Conservation (phyloP, 2,329 filamentous ascomycete genomes). For the Colletotrichum paranaense region DNA sequence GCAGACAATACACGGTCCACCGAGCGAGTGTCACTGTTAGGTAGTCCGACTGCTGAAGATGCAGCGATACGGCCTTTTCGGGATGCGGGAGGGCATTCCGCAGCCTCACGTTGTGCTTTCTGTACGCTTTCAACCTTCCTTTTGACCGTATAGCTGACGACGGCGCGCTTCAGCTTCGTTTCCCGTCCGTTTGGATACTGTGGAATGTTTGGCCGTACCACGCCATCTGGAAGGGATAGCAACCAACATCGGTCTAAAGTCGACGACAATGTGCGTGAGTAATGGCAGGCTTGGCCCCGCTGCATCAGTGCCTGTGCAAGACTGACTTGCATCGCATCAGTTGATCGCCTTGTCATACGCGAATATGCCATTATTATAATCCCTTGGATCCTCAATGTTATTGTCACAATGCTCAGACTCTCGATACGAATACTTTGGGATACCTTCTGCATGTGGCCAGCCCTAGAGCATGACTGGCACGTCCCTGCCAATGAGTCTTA, state of each 20-base stretch:
- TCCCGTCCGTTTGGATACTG: background rate
- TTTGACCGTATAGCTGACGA: slow-evolving; percentile 8
- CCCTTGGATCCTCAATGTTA: background rate
- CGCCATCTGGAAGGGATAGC: background rate
- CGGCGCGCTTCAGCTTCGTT: slow-evolving; percentile 10
- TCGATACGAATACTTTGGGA: background rate
- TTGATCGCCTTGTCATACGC: background rate
- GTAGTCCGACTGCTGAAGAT: background rate
- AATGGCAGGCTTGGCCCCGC: background rate
- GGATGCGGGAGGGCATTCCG: slow-evolving; percentile 14
- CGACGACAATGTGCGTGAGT: background rate
- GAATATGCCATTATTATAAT: background rate
- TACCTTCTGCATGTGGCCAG: background rate
- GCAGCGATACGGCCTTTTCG: slow-evolving; percentile 12
- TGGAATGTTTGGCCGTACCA: background rate
- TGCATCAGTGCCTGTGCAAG: background rate
- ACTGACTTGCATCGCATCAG: background rate
- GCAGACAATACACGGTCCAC: background rate
- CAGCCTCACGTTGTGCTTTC: background rate
- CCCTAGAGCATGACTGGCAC: slow-evolving; percentile 2
- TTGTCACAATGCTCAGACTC: background rate
- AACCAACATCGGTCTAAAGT: background rate
- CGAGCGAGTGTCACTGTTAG: too few species aligned
- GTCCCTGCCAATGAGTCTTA: background rate
- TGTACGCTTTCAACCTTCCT: background rate